phyloP scores from a whole-genome alignment of 1,139 yeast genomes.

The Insectozyma bohioensis region DNA sequence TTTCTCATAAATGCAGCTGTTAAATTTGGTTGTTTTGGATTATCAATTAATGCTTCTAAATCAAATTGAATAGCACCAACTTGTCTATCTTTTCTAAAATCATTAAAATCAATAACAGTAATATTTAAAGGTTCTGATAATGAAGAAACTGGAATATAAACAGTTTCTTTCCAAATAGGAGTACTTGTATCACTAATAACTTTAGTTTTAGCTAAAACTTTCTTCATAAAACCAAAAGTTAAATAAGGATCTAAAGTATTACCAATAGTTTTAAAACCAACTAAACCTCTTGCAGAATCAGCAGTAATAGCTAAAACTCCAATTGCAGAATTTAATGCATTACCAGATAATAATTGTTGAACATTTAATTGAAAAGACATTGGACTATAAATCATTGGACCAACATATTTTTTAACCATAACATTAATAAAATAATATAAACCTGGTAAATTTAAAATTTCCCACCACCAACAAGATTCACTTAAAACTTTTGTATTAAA shows the following conservation, averaged over 20 bases:
- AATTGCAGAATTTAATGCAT: conserved; percentile 74
- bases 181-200: conserved; percentile 60
- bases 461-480: conserved; percentile 82
- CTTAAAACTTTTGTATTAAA: conserved; percentile 72
- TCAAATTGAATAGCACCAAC: conserved; percentile 80
- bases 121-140: conserved; percentile 79
- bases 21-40: conserved; percentile 52
- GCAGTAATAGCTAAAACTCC: conserved; percentile 79
- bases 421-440: conserved; percentile 76
- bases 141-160: conserved; percentile 67
- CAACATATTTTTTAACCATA: conserved; percentile 81
- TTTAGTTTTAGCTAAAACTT: conserved; percentile 64
- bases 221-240: conserved; percentile 60
- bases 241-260: conserved; percentile 90
- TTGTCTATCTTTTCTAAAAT: conserved; percentile 72
- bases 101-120: conserved; percentile 71
- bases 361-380: conserved; percentile 89
- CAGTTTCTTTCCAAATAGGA: conserved; percentile 85
- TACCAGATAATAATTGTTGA: conserved; percentile 87
- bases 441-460: conserved; percentile 84
- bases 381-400: conserved; percentile 85
- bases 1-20: conserved; percentile 67
- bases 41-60: conserved; percentile 62
- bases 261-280: conserved; percentile 66
- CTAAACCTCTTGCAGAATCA: conserved; percentile 65